Evolutionary conservation across 2,329 filamentous ascomycete genomes (phyloP), one percentile per base, ranked within the genome.

Genomic region (Pestalotiopsis sp.): DNA sequence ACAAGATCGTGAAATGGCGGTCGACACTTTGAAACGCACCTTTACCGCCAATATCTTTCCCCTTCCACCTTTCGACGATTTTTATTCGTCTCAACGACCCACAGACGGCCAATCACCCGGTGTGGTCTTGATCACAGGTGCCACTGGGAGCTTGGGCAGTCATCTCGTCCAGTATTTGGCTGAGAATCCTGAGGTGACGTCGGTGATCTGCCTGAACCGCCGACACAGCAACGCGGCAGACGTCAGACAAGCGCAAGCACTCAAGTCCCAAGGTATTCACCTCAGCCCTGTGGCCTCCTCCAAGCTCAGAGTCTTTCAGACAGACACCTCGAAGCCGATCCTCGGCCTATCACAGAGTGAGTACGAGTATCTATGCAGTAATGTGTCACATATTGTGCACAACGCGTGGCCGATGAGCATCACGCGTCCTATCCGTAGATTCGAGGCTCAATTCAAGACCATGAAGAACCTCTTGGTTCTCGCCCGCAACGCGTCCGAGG

Each of bases 361-460:
- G 1, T 87, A 88, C 70, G 55, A 74, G 2, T 25, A 64, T 0
- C 78, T 88, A 0, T 72, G 76, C 0, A n/a, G 70, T 0, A 72
- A 65, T 2, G 83, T 83, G 9, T 88, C 86, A 0, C 82, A 87
- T 68, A 81, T 89, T 55, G 68, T 86, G 23, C 85, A 87, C 73
- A 86, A 83, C 63, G 85, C 84, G 0, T 88, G 84, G 84, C 82
- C 81, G 0, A 86, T 87, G 84, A 83, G 77, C 66, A 74, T 73
- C 9, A 84, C 76, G 63, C 77, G 82, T 3, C 73, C 80, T 0
- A 3, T 86, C 0, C 64, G 66, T 1, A 77, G 72, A 1, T 85
- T 83, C 67, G 81, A 83, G 67, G 41, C 79, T 0, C 84, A 86
- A 70, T 79, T 87, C 63, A 72, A 79, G 3, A 76, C 79, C 14